Percentiles rank a stretch among this genome's conserved stretches.
Conservation (phyloP, 257 asterid genomes). For the Ophiorrhiza pumila region DNA sequence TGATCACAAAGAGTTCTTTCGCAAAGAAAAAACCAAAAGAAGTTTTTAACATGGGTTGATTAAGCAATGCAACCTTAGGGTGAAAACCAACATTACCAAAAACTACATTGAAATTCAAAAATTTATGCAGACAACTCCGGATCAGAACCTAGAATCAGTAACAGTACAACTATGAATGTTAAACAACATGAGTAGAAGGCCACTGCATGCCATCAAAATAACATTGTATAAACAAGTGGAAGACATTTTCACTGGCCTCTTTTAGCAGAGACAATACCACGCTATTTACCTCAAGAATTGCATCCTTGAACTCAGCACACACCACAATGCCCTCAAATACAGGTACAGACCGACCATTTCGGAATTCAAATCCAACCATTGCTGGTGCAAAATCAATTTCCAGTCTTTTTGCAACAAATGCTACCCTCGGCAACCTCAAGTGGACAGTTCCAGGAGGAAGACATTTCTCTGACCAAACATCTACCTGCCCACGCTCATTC, state of each 20-base stretch:
- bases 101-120: too few species aligned
- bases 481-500: constrained; percentile 97
- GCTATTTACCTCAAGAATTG: constrained; percentile 63
- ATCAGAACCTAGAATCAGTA: not conserved
- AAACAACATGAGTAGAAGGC: not conserved
- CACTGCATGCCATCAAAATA: not conserved
- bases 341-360: constrained; percentile 71
- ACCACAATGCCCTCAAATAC: constrained; percentile 82
- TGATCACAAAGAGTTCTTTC: not conserved
- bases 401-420: constrained; percentile 62
- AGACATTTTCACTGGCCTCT: not conserved
- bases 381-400: constrained; percentile 84
- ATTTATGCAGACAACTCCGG: not conserved
- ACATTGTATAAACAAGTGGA: not conserved
- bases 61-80: not conserved
- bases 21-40: not conserved
- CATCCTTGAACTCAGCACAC: constrained; percentile 76
- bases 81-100: too few species aligned
- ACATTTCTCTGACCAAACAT: constrained; percentile 98
- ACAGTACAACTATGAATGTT: not conserved
- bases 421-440: constrained; percentile 67
- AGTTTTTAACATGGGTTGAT: not conserved
- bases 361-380: constrained; percentile 92
- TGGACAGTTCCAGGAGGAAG: constrained; percentile 96
- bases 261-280: not conserved